A percentile compares a stretch with the other conserved stretches of the same genome.
These are phyloP conservation scores for Scalesia atractyloides DNA, from an alignment of 129 eudicot species.

Conservation along the genomic window DNA sequence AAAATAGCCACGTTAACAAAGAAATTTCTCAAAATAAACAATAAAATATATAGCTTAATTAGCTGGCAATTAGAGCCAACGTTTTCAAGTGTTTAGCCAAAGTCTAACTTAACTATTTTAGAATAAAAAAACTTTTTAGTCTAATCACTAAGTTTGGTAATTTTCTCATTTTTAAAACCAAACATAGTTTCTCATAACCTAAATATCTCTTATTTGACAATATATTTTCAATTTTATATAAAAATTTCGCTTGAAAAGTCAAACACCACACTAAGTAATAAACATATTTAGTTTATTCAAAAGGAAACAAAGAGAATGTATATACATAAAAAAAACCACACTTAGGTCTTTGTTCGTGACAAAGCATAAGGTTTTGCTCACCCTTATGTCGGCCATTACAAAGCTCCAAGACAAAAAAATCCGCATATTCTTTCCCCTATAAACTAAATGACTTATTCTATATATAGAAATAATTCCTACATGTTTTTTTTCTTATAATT, in stretches of 20 bases:
- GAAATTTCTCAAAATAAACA: no score
- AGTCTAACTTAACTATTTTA: no score
- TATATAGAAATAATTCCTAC: constrained; percentile 1
- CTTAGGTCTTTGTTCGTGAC: constrained; percentile 31
- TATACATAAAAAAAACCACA: constrained; percentile 26
- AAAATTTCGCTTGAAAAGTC: neutral
- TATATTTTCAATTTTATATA: no score
- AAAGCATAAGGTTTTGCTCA: constrained; percentile 37
- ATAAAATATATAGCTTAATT: no score
- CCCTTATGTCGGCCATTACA: constrained; percentile 43
- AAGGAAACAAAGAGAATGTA: constrained; percentile 26
- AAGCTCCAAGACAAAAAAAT: constrained; percentile 30
- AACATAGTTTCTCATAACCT: no score
- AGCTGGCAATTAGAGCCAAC: no score
- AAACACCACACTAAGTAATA: neutral
- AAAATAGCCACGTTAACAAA: no score
- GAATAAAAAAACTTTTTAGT: no score
- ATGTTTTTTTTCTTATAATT: neutral
- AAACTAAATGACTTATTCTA: neutral
- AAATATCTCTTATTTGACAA: no score
- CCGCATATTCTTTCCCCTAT: constrained; percentile 19
- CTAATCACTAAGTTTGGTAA: no score
- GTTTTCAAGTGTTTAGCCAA: no score
- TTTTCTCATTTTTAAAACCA: no score
- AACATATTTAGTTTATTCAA: neutral